Evolutionary conservation across 1,284 basidiomycete species (phyloP).

Genomic region (Moniliella sp.): DNA sequence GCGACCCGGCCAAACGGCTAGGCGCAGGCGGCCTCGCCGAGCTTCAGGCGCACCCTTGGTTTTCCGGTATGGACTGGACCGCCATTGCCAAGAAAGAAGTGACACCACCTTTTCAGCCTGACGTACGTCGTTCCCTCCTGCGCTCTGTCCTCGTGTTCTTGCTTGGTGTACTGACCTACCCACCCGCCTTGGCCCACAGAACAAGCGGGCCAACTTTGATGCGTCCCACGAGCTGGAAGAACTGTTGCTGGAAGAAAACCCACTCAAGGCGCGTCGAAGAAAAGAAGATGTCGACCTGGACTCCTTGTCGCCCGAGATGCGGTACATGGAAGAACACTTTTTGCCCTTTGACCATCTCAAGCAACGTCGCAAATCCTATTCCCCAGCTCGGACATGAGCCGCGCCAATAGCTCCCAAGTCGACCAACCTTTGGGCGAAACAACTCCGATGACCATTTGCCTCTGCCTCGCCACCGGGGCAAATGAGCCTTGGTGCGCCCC

Average conservation of each 20-base stretch:
- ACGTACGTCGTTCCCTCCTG: conserved; percentile 42
- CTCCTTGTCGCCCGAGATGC: conserved; percentile 65
- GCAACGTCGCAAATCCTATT: conserved; percentile 16
- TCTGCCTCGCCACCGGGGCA: no score
- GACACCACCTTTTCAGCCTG: conserved; percentile 69
- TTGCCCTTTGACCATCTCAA: conserved; percentile 25
- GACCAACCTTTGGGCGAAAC: no score
- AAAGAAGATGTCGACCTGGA: conserved; percentile 71
- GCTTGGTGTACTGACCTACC: neutral
- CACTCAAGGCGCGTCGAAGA: conserved; percentile 74
- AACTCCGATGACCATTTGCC: no score
- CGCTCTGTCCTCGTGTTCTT: neutral
- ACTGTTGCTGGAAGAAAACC: conserved; percentile 81
- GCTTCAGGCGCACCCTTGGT: conserved; percentile 64
- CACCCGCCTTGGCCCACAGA: conserved; percentile 28
- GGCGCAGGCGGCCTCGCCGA: conserved; percentile 50
- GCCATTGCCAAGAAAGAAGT: conserved; percentile 52
- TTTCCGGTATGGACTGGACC: conserved; percentile 63
- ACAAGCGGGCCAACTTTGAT: conserved; percentile 96
- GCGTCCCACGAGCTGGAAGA: conserved; percentile 97
- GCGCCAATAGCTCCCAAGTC: no score
- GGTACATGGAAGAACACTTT: conserved; percentile 80
- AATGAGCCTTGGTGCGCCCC: no score
- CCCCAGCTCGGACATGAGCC: no score
- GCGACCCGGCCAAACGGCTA: conserved; percentile 58